Percentiles rank a stretch among this genome's conserved stretches.
These are phyloP conservation scores for Abrus pulchellus DNA, from an alignment of 306 rosid species.

Conservation along the genomic window DNA sequence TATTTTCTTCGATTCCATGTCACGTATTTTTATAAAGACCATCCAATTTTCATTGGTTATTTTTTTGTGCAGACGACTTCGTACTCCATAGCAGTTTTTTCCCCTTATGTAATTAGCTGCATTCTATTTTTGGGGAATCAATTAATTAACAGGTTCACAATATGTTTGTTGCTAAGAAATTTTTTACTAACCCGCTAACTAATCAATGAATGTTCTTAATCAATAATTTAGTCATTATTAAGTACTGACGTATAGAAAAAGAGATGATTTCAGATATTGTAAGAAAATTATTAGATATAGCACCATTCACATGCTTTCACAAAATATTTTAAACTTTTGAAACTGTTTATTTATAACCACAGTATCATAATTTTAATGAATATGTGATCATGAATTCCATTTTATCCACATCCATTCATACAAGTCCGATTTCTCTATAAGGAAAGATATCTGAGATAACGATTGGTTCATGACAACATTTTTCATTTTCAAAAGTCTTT, in stretches of 20 bases:
- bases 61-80: too few relatives aligned
- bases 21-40: too few relatives aligned
- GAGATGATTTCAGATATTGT: not conserved
- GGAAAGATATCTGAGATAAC: not conserved
- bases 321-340: too few relatives aligned
- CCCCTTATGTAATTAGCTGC: not conserved
- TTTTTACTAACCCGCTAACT: not conserved
- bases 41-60: too few relatives aligned
- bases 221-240: not conserved
- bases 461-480: slow-evolving; percentile 16
- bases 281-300: not conserved
- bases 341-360: too few relatives aligned
- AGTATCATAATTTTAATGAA: too few relatives aligned
- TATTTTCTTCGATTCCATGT: too few relatives aligned
- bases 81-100: not conserved
- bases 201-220: not conserved
- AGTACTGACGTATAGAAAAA: not conserved
- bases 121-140: not conserved
- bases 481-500: not conserved
- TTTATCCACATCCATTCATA: too few relatives aligned
- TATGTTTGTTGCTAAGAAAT: too few relatives aligned
- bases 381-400: too few relatives aligned
- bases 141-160: not conserved
- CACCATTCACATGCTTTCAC: too few relatives aligned
- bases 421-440: too few relatives aligned